Base-by-base conservation (phyloP, 345 rosid genomes). In the Eucalyptus polyanthemos region DNA sequence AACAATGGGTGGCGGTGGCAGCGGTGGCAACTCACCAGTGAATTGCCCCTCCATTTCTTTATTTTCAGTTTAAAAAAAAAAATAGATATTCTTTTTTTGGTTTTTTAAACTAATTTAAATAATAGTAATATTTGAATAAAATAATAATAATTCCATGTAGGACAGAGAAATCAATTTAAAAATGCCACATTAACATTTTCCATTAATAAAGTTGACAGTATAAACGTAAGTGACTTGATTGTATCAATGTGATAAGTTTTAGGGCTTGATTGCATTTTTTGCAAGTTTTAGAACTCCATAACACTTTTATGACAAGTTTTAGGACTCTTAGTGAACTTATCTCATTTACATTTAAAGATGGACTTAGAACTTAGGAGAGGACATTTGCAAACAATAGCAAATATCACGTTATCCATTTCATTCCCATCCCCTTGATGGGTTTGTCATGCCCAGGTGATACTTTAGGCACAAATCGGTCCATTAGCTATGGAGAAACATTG, bases 121-220 rank as follows among this genome's bases (percentile, higher is more conserved):
- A 14, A 50, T 50, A 50, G 0, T 50, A 50, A 50, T 50, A 50
- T 50, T 50, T 50, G 53, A 50, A 50, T 15, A 50, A 50, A 50
- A 50, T 50, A 50, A 15, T 50, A 50, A 50, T 50, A 6, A 15
- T 50, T 1, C 53, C 19, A 50, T 50, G 53, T 50, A 15, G 3
- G 53, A 50, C 3, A 6, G 8, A 50, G 53, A 50, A 15, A 50
- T 50, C 0, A 50, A 50, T 50, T 50, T 50, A 0, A 50, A 50
- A 50, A 50, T 15, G 19, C 19, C 0, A 50, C 53, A 1, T 50
- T 0, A 50, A 2, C 6, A 15, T 50, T 50, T 50, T 50, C 53
- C 0, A 0, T 50, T 50, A 2, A 3, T 2, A 0, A 50, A 50
- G 53, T 50, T 0, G 19, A 50, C 0, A 3, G 8, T 50, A 8